Percentiles rank a stretch among this genome's conserved stretches.
Evolutionary conservation across 768 basidiomycete genomes (phyloP).

Genomic region (Nidularia sp.): DNA sequence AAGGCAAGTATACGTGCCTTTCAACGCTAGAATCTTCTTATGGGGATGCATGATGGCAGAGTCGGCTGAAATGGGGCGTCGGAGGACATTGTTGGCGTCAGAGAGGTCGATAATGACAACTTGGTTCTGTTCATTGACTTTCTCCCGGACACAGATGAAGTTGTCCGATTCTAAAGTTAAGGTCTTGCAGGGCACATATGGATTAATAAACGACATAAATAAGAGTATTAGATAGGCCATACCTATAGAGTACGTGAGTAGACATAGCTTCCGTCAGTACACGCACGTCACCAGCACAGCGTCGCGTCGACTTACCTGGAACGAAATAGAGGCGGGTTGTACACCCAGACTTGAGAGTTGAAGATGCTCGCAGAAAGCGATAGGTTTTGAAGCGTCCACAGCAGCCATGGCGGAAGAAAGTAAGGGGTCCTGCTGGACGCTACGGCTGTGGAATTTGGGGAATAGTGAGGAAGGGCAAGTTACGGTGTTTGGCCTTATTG

Average conservation of each 20-base stretch:
- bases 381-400: conserved; percentile 65
- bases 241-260: conserved; percentile 20
- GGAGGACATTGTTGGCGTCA: conserved; percentile 95
- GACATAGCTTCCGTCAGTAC: conserved; percentile 19
- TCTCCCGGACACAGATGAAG: conserved; percentile 97
- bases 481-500: conserved; percentile 10
- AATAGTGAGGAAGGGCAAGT: neutral
- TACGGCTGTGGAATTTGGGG: neutral
- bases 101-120: conserved; percentile 98
- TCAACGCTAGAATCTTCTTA: conserved; percentile 94
- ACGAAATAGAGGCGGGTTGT: conserved; percentile 95
- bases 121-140: conserved; percentile 91
- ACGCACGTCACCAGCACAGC: conserved; percentile 24
- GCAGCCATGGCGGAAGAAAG: conserved; percentile 32
- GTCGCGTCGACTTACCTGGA: conserved; percentile 69
- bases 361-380: conserved; percentile 85
- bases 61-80: conserved; percentile 96
- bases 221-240: conserved; percentile 8
- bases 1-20: conserved; percentile 53
- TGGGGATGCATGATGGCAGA: conserved; percentile 98
- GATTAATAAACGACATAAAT: too few species aligned
- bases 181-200: conserved; percentile 41
- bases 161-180: conserved; percentile 96
- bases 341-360: conserved; percentile 95
- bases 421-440: conserved; percentile 5